A percentile compares a stretch with the other conserved stretches of the same genome.
Conservation (phyloP, 331 rosid genomes). For the Cydonia oblonga region DNA sequence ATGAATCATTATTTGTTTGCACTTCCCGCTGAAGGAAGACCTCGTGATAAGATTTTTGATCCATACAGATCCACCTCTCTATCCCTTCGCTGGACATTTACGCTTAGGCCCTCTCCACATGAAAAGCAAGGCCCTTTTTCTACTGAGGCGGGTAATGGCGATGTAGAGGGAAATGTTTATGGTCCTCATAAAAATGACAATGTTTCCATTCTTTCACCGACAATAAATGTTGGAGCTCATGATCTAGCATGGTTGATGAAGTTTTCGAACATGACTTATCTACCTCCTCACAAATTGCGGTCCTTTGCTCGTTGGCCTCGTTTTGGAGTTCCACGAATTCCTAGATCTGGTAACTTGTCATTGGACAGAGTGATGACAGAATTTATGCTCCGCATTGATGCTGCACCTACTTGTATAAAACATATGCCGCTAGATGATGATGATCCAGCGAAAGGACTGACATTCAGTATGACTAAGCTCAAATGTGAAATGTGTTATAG, state of each 20-base stretch:
- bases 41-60: slow-evolving; percentile 74
- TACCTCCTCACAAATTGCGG: slow-evolving; percentile 95
- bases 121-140: slow-evolving; percentile 34
- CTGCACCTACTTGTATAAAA: slow-evolving; percentile 67
- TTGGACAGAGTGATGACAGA: slow-evolving; percentile 98
- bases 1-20: slow-evolving; percentile 85
- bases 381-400: slow-evolving; percentile 85
- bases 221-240: slow-evolving; percentile 84
- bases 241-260: slow-evolving; percentile 89
- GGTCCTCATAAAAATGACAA: slow-evolving; percentile 41
- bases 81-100: slow-evolving; percentile 80
- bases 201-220: slow-evolving; percentile 42
- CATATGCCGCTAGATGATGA: slow-evolving; percentile 88
- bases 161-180: slow-evolving; percentile 39
- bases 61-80: slow-evolving; percentile 92
- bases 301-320: slow-evolving; percentile 94
- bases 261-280: slow-evolving; percentile 68
- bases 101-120: slow-evolving; percentile 57
- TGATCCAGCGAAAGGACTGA: slow-evolving; percentile 97
- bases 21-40: slow-evolving; percentile 69
- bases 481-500: slow-evolving; percentile 72
- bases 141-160: slow-evolving; percentile 27
- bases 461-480: slow-evolving; percentile 66
- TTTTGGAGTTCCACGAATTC: slow-evolving; percentile 67
- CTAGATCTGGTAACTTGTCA: slow-evolving; percentile 90